Base-by-base conservation (phyloP, 1,139 yeast genomes). In the Candida buenavistaensis region DNA sequence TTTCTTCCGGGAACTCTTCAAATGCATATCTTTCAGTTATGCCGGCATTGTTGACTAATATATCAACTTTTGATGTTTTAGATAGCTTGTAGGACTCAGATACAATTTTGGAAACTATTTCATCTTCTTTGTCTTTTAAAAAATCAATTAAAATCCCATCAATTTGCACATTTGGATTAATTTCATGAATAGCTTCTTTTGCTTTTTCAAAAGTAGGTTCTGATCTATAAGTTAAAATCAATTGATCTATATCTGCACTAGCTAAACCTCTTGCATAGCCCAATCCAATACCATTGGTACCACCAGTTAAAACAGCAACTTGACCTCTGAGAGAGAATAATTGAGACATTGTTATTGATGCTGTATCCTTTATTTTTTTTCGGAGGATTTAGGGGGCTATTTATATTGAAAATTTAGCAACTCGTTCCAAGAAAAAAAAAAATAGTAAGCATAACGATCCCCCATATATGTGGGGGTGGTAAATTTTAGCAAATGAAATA, bases 31-130 rank as follows among this genome's bases (percentile, higher is more conserved):
- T 56, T 31, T 52, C 43, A 30, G 63, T 62, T 38, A 75, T 68
- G 8, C 83, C 83, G 6, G 82, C 82, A 47, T 77, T 75, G 48
- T 76, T 77, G 44, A 78, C 52, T 55, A 80, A 62, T 10, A 76
- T 66, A 47, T 76, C 78, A 38, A 76, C 62, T 23, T 55, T 50
- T 1, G 39, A 40, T 20, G 52, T 39, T 32, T 54, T 57, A 24
- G 68, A 57, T 17, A 64, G 62, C 13, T 48, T 43, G 34, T 59
- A 49, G 26, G 68, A 73, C 41, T 60, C 61, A 7, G 58, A 61
- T 24, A 61, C 55, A 42, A 61, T 62, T 60, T 67, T 24, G 53
- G 55, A 44, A 14, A 51, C 37, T 6, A 40, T 24, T 9, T 43
- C 48, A 34, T 45, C 45, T 24, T 52, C 56, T 24, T 45, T 45